phyloP scores from a whole-genome alignment of 2,329 filamentous ascomycete genomes.

The Colletotrichum melonis region DNA sequence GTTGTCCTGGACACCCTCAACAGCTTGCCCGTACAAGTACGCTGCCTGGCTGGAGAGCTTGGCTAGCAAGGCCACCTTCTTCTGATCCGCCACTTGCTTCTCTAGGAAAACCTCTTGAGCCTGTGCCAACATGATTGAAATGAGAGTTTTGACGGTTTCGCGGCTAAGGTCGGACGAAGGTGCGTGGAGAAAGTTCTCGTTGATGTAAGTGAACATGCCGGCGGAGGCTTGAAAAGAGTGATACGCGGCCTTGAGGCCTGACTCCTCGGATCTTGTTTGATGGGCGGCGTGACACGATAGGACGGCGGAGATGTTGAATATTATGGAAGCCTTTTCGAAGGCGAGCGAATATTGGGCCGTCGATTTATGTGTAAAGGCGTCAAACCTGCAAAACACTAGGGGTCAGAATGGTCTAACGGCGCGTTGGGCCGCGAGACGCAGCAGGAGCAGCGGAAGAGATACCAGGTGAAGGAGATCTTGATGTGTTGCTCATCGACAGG shows the following conservation, averaged over 20 bases:
- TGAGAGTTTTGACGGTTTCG: slow-evolving; percentile 95
- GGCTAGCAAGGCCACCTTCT: slow-evolving; percentile 90
- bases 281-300: slow-evolving; percentile 94
- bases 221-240: slow-evolving; percentile 98
- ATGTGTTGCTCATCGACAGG: slow-evolving; percentile 99
- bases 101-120: slow-evolving; percentile 98
- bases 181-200: slow-evolving; percentile 98
- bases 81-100: slow-evolving; percentile 92
- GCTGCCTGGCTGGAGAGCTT: slow-evolving; percentile 93
- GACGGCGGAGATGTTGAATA: slow-evolving; percentile 99
- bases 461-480: slow-evolving; percentile 99
- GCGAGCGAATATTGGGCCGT: slow-evolving; percentile 96
- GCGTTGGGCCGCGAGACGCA: not conserved
- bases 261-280: slow-evolving; percentile 92
- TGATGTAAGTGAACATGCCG: slow-evolving; percentile 99
- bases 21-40: slow-evolving; percentile 86
- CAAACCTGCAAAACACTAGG: slow-evolving; percentile 74
- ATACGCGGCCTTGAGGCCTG: slow-evolving; percentile 94
- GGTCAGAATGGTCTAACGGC: slow-evolving; percentile 6
- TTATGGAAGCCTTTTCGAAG: slow-evolving; percentile 98
- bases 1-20: slow-evolving; percentile 93
- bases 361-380: slow-evolving; percentile 99
- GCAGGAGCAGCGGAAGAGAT: slow-evolving; percentile 43
- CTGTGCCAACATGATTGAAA: slow-evolving; percentile 92
- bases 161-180: slow-evolving; percentile 95